phyloP scores from a whole-genome alignment of 2,329 filamentous ascomycete genomes.

The Scedosporium minutisporum region DNA sequence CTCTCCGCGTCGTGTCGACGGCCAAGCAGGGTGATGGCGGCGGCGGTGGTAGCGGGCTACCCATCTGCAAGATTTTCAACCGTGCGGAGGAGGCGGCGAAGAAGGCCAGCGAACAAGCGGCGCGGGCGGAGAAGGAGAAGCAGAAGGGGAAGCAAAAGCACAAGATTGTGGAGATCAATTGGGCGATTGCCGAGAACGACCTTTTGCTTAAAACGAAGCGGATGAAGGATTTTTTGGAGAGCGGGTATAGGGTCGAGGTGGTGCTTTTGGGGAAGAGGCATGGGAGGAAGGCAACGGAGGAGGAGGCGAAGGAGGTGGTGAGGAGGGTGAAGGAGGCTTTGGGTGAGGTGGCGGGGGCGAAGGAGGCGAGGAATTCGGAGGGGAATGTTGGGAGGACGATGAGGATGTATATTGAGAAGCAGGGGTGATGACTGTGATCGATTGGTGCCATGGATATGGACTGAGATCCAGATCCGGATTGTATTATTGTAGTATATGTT shows the following conservation, averaged over 20 bases:
- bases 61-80: constrained; percentile 61
- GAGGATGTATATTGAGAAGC: constrained; percentile 30
- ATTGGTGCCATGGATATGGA: background rate
- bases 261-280: constrained; percentile 54
- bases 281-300: constrained; percentile 44
- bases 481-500: too few species aligned
- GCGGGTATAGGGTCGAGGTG: constrained; percentile 69
- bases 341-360: constrained; percentile 23
- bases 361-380: constrained; percentile 33
- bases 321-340: constrained; percentile 11
- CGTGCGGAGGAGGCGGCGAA: constrained; percentile 39
- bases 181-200: constrained; percentile 73
- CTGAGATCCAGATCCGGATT: too few species aligned
- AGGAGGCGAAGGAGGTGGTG: constrained; percentile 53
- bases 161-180: constrained; percentile 85
- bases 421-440: background rate
- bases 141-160: constrained; percentile 29
- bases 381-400: constrained; percentile 34
- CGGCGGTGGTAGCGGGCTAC: constrained; percentile 21
- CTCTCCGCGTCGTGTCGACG: constrained; percentile 31
- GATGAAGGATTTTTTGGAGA: constrained; percentile 58
- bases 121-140: constrained; percentile 34
- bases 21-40: constrained; percentile 15
- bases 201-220: constrained; percentile 60
- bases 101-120: constrained; percentile 24